A percentile compares a stretch with the other conserved stretches of the same genome.
phyloP scores from a whole-genome alignment of 2,329 filamentous ascomycete species.

The Calonectria montana region DNA sequence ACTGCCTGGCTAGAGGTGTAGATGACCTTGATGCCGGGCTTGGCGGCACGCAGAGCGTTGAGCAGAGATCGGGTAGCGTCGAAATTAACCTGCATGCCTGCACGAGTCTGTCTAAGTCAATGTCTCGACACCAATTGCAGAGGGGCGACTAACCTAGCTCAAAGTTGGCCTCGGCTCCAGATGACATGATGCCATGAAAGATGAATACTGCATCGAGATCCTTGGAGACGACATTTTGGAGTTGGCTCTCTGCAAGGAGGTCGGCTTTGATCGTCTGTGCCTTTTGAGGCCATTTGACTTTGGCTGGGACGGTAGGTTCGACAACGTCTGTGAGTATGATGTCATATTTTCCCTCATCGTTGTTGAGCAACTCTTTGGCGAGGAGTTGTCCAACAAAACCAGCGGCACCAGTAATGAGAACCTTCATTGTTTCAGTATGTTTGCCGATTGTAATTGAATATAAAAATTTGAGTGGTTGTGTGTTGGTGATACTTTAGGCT shows the following conservation, averaged over 20 bases:
- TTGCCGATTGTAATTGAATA: neutral
- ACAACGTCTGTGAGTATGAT: constrained; percentile 68
- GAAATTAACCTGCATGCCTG: constrained; percentile 60
- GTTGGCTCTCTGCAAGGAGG: constrained; percentile 10
- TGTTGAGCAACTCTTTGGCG: constrained; percentile 62
- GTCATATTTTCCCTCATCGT: constrained; percentile 43
- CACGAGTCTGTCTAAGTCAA: neutral
- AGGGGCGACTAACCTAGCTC: constrained; percentile 52
- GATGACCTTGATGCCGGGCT: constrained; percentile 63
- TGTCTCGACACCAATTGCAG: constrained; percentile 31
- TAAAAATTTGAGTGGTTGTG: neutral
- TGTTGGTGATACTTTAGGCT: neutral
- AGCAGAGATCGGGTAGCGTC: constrained; percentile 65
- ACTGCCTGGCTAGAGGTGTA: constrained; percentile 70
- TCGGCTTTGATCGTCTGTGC: constrained; percentile 26
- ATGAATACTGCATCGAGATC: constrained; percentile 63
- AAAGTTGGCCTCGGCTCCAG: constrained; percentile 68
- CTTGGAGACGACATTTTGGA: constrained; percentile 1
- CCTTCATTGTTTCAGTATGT: constrained; percentile 26
- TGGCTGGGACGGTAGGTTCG: constrained; percentile 57
- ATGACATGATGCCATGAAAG: constrained; percentile 73
- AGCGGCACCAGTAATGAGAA: constrained; percentile 71
- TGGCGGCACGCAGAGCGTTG: constrained; percentile 57
- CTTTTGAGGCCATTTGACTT: constrained; percentile 44
- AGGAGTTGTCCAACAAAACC: constrained; percentile 73